phyloP scores from a whole-genome alignment of 2,329 filamentous ascomycete genomes.

The Talaromyces sp. region DNA sequence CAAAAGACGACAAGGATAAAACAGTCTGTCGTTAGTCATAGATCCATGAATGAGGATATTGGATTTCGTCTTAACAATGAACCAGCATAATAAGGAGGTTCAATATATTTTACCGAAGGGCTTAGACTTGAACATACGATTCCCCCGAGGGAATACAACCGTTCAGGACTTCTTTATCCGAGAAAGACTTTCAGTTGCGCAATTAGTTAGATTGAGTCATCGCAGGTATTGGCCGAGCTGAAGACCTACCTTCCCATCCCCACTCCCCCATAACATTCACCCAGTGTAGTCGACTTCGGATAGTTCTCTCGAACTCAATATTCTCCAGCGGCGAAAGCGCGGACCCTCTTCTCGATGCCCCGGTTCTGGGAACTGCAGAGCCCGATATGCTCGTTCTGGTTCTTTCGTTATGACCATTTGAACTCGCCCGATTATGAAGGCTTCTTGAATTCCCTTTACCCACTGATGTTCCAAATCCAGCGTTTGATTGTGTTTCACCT shows the following conservation, averaged over 20 bases:
- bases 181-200: background rate
- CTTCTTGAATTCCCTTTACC: background rate
- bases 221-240: background rate
- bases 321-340: conserved; percentile 41
- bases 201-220: background rate
- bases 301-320: conserved; percentile 63
- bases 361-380: conserved; percentile 10
- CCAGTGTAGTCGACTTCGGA: conserved; percentile 70
- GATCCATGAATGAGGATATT: background rate
- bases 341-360: conserved; percentile 30
- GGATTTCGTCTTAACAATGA: background rate
- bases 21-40: background rate
- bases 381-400: conserved; percentile 13
- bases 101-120: too few relatives aligned
- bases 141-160: too few relatives aligned
- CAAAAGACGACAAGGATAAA: background rate
- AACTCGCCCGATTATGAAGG: conserved; percentile 21
- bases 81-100: too few relatives aligned
- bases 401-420: conserved; percentile 29
- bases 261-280: conserved; percentile 72
- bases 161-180: background rate
- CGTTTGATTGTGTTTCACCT: background rate
- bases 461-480: background rate
- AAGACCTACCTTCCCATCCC: conserved; percentile 67
- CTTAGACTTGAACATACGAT: too few relatives aligned